Percentiles rank a stretch among this genome's conserved stretches.
Evolutionary conservation across 2,329 filamentous ascomycete genomes (phyloP).

Genomic region (Beauveria asiatica): DNA sequence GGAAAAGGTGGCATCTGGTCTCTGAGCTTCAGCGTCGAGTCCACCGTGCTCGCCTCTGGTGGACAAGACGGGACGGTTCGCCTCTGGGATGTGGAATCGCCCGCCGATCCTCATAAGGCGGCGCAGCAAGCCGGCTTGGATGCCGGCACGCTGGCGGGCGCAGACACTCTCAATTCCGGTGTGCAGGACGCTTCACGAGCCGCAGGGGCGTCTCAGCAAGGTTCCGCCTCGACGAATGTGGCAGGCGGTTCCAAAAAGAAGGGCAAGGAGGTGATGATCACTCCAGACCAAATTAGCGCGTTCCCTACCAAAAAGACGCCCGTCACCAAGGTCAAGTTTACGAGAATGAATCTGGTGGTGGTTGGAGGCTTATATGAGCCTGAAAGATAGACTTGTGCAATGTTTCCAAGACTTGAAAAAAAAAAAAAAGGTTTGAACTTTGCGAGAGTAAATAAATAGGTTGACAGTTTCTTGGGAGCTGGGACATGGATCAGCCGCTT

Average conservation of each 20-base stretch:
- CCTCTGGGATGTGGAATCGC: constrained; percentile 80
- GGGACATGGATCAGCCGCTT: neutral
- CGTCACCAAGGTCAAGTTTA: constrained; percentile 88
- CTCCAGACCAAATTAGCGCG: constrained; percentile 85
- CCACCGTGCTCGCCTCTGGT: constrained; percentile 79
- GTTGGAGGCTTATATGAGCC: constrained; percentile 67
- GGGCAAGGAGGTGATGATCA: constrained; percentile 82
- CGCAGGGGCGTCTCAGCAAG: constrained; percentile 17
- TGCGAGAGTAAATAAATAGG: neutral
- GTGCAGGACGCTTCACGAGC: constrained; percentile 4
- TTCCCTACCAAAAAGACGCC: constrained; percentile 96
- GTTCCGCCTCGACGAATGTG: constrained; percentile 20
- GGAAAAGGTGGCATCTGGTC: constrained; percentile 91
- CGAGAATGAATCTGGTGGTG: constrained; percentile 87
- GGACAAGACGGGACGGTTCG: constrained; percentile 89
- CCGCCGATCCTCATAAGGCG: constrained; percentile 56
- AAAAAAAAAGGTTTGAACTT: neutral
- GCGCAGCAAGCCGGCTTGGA: constrained; percentile 36
- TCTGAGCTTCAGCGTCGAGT: constrained; percentile 87
- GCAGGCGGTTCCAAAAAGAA: constrained; percentile 56
- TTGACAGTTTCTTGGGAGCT: neutral
- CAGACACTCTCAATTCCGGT: constrained; percentile 24
- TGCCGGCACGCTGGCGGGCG: constrained; percentile 29
- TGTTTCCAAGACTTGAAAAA: too few relatives aligned
- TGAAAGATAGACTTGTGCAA: constrained; percentile 29